These are phyloP conservation scores for Daedaleopsis nitida DNA, from an alignment of 768 basidiomycete species.

Conservation along the genomic window DNA sequence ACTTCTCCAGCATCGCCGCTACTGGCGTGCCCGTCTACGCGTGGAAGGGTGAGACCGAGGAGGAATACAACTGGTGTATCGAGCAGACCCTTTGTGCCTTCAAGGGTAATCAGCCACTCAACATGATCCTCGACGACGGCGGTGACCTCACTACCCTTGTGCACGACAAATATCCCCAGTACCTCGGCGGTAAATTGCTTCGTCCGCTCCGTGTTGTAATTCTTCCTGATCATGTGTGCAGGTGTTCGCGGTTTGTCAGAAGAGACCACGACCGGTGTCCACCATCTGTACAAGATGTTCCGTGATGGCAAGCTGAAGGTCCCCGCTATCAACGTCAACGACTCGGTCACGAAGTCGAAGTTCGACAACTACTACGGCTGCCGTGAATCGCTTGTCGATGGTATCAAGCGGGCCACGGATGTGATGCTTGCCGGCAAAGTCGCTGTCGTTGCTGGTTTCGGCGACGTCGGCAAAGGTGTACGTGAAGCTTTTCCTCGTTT, in stretches of 20 bases:
- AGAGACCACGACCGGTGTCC: conserved; percentile 99
- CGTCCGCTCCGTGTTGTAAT: not conserved
- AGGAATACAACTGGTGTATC: conserved; percentile 98
- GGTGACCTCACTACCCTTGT: conserved; percentile 95
- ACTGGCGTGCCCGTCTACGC: conserved; percentile 98
- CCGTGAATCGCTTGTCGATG: conserved; percentile 99
- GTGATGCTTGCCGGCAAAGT: conserved; percentile 99
- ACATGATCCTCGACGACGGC: conserved; percentile 99
- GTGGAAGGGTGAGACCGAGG: conserved; percentile 99
- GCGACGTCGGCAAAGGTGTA: conserved; percentile 99
- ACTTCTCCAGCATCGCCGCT: conserved; percentile 77
- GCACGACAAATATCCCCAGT: conserved; percentile 95
- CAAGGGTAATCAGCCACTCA: conserved; percentile 77
- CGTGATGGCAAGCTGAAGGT: conserved; percentile 94
- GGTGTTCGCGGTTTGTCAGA: conserved; percentile 94
- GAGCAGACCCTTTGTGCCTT: conserved; percentile 94
- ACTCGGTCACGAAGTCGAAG: conserved; percentile 99
- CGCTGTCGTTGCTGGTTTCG: conserved; percentile 97
- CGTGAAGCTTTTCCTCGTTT: conserved; percentile 37
- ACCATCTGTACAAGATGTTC: conserved; percentile 98
- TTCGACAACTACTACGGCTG: conserved; percentile 99
- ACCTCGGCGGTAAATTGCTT: conserved; percentile 59
- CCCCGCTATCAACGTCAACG: conserved; percentile 99
- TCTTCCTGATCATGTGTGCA: conserved; percentile 31
- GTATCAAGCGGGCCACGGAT: conserved; percentile 99